phyloP scores from a whole-genome alignment of 225 moss, liverwort and hornwort genomes.

The Physcomitrellopsis africana region DNA sequence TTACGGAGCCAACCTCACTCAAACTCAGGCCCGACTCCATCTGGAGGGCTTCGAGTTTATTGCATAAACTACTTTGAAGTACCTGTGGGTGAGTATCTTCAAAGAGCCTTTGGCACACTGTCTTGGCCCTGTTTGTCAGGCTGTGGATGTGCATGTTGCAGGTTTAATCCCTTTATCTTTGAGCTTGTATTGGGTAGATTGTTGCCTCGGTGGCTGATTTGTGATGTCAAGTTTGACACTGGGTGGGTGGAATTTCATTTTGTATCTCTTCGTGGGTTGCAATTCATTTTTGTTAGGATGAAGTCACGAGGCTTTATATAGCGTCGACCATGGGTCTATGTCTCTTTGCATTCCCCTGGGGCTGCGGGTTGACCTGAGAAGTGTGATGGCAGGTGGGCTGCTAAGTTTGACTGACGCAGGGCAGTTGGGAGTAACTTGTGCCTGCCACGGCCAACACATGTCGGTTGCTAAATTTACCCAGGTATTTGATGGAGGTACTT shows the following conservation, averaged over 20 bases:
- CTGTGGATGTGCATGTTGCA: too few species aligned
- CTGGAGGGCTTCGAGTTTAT: conserved; percentile 64
- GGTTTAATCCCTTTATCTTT: background rate
- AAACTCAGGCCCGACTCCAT: conserved; percentile 40
- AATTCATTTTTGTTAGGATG: conserved; percentile 6
- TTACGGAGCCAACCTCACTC: conserved; percentile 41
- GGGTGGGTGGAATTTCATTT: conserved; percentile 1
- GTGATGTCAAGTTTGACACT: background rate
- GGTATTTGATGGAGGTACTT: conserved; percentile 42
- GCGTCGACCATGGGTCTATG: conserved; percentile 1
- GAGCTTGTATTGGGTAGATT: background rate
- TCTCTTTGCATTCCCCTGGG: conserved; percentile 6
- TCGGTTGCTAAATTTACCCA: conserved; percentile 86
- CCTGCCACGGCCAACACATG: conserved; percentile 79
- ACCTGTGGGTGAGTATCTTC: conserved; percentile 43
- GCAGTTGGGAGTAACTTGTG: conserved; percentile 84
- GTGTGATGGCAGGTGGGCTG: conserved; percentile 77
- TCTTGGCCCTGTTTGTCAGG: background rate
- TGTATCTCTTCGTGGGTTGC: background rate
- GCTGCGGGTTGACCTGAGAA: conserved; percentile 28
- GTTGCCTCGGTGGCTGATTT: background rate
- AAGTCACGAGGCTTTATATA: background rate
- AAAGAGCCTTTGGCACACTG: conserved; percentile 7
- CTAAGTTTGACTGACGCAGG: conserved; percentile 75
- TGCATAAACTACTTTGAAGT: conserved; percentile 70